Conservation (phyloP, 1,139 yeast species). For the Hyphopichia wangnamkhiaoensis region DNA sequence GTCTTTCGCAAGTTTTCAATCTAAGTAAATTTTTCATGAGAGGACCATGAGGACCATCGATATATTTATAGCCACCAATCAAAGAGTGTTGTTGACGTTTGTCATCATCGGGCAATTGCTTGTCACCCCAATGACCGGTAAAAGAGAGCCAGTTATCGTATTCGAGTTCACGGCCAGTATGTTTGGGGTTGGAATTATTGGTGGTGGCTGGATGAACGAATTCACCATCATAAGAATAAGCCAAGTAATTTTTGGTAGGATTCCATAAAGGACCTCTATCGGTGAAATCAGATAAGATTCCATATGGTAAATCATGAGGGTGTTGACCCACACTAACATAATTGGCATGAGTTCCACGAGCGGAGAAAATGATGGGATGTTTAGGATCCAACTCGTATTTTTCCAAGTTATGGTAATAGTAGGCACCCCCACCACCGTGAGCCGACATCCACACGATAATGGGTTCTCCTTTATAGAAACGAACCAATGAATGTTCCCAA, state of each 20-base stretch:
- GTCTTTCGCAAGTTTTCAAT: slow-evolving; percentile 72
- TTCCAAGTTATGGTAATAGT: slow-evolving; percentile 72
- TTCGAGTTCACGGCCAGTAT: slow-evolving; percentile 55
- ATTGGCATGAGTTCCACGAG: slow-evolving; percentile 96
- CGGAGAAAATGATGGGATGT: slow-evolving; percentile 80
- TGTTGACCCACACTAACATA: slow-evolving; percentile 96
- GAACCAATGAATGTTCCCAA: slow-evolving; percentile 93
- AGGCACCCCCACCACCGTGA: slow-evolving; percentile 96
- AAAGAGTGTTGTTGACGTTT: slow-evolving; percentile 77
- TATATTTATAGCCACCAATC: slow-evolving; percentile 85
- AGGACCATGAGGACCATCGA: slow-evolving; percentile 94
- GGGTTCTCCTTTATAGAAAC: slow-evolving; percentile 82
- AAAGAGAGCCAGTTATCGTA: slow-evolving; percentile 81
- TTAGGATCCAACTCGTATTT: slow-evolving; percentile 51
- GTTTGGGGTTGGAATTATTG: slow-evolving; percentile 42
- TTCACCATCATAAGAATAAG: slow-evolving; percentile 73
- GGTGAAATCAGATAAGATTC: slow-evolving; percentile 87
- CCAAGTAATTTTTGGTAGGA: slow-evolving; percentile 77
- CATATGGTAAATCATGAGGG: slow-evolving; percentile 91
- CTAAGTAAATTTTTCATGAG: slow-evolving; percentile 72
- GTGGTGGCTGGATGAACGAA: slow-evolving; percentile 40
- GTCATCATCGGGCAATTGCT: slow-evolving; percentile 63
- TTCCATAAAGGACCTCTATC: slow-evolving; percentile 97
- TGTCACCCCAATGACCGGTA: slow-evolving; percentile 93
- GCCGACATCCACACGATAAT: slow-evolving; percentile 98